phyloP scores from a whole-genome alignment of 805 yeast species.

The Ogataea wickerhamii region DNA sequence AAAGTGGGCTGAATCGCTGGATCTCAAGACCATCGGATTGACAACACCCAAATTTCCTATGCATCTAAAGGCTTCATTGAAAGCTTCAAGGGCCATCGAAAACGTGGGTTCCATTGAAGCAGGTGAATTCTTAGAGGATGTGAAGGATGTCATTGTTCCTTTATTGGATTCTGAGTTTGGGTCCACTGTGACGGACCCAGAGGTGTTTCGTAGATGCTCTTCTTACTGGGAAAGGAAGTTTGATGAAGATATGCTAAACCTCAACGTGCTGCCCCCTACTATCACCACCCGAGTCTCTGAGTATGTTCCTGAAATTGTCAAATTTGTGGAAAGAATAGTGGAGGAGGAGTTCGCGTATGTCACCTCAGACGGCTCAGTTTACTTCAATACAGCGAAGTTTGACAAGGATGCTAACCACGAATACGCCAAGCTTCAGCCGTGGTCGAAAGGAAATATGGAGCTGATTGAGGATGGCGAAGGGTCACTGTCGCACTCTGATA shows the following conservation, averaged over 20 bases:
- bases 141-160: constrained; percentile 78
- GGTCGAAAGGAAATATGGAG: constrained; percentile 89
- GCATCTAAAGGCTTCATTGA: constrained; percentile 62
- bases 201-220: constrained; percentile 75
- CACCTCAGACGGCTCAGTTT: constrained; percentile 89
- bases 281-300: constrained; percentile 94
- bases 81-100: constrained; percentile 47
- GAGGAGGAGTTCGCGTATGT: constrained; percentile 79
- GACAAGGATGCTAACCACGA: constrained; percentile 69
- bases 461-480: constrained; percentile 96
- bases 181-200: constrained; percentile 75
- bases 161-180: constrained; percentile 71
- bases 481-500: constrained; percentile 50
- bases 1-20: constrained; percentile 49
- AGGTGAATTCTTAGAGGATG: constrained; percentile 41
- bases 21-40: constrained; percentile 47
- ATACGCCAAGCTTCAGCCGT: constrained; percentile 95
- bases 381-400: constrained; percentile 83
- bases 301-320: constrained; percentile 88
- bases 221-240: constrained; percentile 85
- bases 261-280: constrained; percentile 82
- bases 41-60: constrained; percentile 82
- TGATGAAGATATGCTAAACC: constrained; percentile 77
- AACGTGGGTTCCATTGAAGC: constrained; percentile 21
- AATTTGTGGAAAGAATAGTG: constrained; percentile 71